phyloP scores from a whole-genome alignment of 2,329 filamentous ascomycete genomes.

The Gaeumannomyces tritici region DNA sequence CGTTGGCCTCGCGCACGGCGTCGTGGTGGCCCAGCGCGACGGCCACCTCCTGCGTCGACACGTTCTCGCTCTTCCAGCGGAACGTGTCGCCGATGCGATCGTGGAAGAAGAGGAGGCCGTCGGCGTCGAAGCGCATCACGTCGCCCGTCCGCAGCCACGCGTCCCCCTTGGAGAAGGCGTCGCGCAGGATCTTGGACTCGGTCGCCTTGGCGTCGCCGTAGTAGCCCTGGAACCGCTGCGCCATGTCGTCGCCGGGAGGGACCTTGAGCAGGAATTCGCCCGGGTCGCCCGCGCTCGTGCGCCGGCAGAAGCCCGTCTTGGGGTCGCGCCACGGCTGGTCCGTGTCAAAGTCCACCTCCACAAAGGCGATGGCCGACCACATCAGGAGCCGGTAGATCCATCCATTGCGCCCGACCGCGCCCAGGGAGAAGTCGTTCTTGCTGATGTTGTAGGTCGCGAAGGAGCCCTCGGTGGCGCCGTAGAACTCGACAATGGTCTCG shows the following conservation, averaged over 20 bases:
- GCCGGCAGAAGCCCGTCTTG: slow-evolving; percentile 58
- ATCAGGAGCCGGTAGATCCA: slow-evolving; percentile 47
- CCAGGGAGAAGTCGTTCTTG: slow-evolving; percentile 69
- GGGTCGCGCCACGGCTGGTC: slow-evolving; percentile 60
- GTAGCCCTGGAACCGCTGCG: slow-evolving; percentile 69
- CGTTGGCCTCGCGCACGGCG: slow-evolving; percentile 66
- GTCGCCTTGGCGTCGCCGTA: slow-evolving; percentile 65
- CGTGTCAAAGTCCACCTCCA: slow-evolving; percentile 62
- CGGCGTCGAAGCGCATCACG: slow-evolving; percentile 57
- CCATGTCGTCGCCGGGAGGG: slow-evolving; percentile 49
- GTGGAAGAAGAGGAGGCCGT: slow-evolving; percentile 69
- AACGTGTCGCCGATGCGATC: slow-evolving; percentile 75
- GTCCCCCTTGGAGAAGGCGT: slow-evolving; percentile 67
- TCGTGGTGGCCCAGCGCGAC: slow-evolving; percentile 60
- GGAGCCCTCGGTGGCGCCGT: slow-evolving; percentile 66
- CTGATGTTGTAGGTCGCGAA: slow-evolving; percentile 63
- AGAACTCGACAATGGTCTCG: slow-evolving; percentile 68
- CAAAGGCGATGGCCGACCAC: slow-evolving; percentile 42
- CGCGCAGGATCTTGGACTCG: slow-evolving; percentile 60
- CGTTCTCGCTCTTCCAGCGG: slow-evolving; percentile 76
- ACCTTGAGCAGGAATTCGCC: slow-evolving; percentile 71
- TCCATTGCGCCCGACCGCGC: slow-evolving; percentile 69
- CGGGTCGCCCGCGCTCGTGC: slow-evolving; percentile 47
- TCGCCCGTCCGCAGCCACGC: slow-evolving; percentile 82
- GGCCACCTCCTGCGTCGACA: slow-evolving; percentile 75